These are phyloP conservation scores for Elaeis oleifera DNA, from an alignment of 202 grass and related monocot genomes.

Conservation along the genomic window DNA sequence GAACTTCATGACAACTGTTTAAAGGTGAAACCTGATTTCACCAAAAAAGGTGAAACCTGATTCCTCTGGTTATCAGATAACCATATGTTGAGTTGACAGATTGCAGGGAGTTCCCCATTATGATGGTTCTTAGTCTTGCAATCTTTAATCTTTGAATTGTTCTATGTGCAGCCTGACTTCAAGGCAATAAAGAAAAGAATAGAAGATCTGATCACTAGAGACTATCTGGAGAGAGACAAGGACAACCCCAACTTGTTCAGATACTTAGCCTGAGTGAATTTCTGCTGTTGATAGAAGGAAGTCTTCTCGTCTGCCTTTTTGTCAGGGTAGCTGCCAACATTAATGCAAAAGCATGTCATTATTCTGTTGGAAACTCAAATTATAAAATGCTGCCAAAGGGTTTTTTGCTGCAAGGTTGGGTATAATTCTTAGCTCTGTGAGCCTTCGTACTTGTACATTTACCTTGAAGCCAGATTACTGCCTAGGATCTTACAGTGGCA, in stretches of 20 bases:
- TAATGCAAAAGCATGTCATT: too few species aligned
- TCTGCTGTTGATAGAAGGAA: too few species aligned
- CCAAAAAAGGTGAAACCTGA: too few species aligned
- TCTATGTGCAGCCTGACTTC: slow-evolving; percentile 66
- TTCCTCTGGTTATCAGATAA: too few species aligned
- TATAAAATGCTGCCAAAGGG: too few species aligned
- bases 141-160: neutral
- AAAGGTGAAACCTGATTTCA: too few species aligned
- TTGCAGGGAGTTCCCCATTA: neutral
- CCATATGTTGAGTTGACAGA: neutral
- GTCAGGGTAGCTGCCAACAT: too few species aligned
- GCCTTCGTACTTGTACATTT: neutral
- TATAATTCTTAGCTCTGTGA: neutral
- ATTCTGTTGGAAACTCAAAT: too few species aligned
- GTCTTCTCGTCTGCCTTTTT: too few species aligned
- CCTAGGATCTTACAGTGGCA: too few species aligned
- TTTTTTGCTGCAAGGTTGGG: too few species aligned
- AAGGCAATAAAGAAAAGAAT: slow-evolving; percentile 94
- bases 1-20: too few species aligned
- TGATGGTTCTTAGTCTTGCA: neutral
- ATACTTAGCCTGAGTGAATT: slow-evolving; percentile 54
- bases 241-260: slow-evolving; percentile 70
- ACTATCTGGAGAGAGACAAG: slow-evolving; percentile 79
- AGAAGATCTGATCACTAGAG: slow-evolving; percentile 78
- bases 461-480: slow-evolving; percentile 1